phyloP scores from a whole-genome alignment of 805 yeast species.

The Starmera pachycereana region DNA sequence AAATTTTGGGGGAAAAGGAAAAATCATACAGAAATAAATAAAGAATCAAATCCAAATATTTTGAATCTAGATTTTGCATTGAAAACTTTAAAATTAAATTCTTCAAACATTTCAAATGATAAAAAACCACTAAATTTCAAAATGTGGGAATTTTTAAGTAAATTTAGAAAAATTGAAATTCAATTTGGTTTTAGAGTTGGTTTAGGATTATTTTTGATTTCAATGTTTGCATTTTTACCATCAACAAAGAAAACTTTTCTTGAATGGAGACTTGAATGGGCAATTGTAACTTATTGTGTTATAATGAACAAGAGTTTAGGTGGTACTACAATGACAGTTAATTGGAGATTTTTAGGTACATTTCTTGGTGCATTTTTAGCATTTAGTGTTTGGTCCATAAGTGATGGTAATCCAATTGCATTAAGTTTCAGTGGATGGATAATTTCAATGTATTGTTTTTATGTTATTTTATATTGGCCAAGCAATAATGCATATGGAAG shows the following conservation, averaged over 20 bases:
- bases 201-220: conserved; percentile 57
- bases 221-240: conserved; percentile 58
- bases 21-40: not conserved
- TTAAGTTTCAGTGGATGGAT: conserved; percentile 38
- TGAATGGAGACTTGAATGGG: conserved; percentile 78
- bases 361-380: conserved; percentile 61
- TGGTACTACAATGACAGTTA: conserved; percentile 71
- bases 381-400: conserved; percentile 44
- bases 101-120: conserved; percentile 19
- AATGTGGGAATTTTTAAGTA: conserved; percentile 40
- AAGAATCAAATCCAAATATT: conserved; percentile 6
- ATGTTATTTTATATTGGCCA: conserved; percentile 60
- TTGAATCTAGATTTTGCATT: conserved; percentile 5
- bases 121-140: conserved; percentile 17
- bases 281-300: conserved; percentile 68
- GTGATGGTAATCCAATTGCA: conserved; percentile 43
- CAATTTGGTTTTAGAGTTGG: conserved; percentile 77
- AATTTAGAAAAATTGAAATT: conserved; percentile 53
- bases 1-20: conserved; percentile 33
- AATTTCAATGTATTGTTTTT: conserved; percentile 29
- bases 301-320: conserved; percentile 82
- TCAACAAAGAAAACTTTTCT: conserved; percentile 42
- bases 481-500: conserved; percentile 50
- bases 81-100: conserved; percentile 7
- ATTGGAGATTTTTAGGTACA: conserved; percentile 69